A percentile compares a stretch with the other conserved stretches of the same genome.
These are phyloP conservation scores for Amphichorda felina DNA, from an alignment of 2,329 filamentous ascomycete genomes.

Conservation along the genomic window DNA sequence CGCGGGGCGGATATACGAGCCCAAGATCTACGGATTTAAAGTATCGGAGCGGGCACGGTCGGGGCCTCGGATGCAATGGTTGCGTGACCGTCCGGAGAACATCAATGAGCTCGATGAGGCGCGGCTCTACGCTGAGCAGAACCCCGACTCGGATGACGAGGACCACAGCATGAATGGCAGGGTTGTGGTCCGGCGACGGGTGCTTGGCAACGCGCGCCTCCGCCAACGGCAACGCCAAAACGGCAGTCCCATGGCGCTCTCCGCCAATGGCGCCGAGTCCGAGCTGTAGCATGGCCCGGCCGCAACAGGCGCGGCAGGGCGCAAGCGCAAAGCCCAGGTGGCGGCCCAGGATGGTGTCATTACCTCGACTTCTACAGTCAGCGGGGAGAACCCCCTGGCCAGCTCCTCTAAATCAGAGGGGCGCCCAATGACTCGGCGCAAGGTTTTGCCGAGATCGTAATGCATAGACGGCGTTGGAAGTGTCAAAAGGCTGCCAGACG, in stretches of 20 bases:
- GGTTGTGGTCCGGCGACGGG: constrained; percentile 26
- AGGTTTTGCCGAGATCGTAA: background rate
- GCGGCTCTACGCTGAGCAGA: constrained; percentile 37
- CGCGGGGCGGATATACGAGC: constrained; percentile 75
- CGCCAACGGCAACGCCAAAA: constrained; percentile 35
- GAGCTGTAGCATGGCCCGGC: constrained; percentile 28
- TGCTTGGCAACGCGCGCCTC: constrained; percentile 26
- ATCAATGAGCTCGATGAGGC: constrained; percentile 77
- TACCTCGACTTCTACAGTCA: background rate
- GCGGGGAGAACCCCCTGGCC: no score
- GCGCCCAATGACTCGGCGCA: background rate
- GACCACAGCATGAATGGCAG: constrained; percentile 20
- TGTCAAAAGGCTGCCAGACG: no score
- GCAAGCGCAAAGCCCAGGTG: constrained; percentile 2
- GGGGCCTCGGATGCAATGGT: constrained; percentile 94
- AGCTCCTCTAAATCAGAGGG: background rate
- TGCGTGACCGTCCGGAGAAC: constrained; percentile 72
- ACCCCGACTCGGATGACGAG: constrained; percentile 44
- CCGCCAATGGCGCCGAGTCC: constrained; percentile 44
- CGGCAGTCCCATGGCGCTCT: constrained; percentile 44
- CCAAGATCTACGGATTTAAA: constrained; percentile 91
- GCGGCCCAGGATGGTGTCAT: background rate
- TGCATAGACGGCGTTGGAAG: background rate
- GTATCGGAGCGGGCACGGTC: constrained; percentile 84
- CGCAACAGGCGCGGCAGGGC: background rate